A percentile compares a stretch with the other conserved stretches of the same genome.
Evolutionary conservation across 169 alveolate genomes (phyloP).

Genomic region (Cryptosporidium meleagridis): DNA sequence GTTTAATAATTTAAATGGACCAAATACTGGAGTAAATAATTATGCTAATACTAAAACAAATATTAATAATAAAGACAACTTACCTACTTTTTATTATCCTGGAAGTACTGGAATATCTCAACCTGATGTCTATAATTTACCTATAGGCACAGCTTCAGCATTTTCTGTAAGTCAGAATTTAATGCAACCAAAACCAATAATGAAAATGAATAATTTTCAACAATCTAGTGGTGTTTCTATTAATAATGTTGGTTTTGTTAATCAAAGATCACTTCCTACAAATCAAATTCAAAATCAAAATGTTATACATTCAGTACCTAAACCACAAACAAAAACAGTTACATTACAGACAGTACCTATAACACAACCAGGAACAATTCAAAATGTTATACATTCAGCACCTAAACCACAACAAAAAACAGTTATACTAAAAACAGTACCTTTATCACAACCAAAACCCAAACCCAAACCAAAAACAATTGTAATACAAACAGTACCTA

Average conservation of each 20-base stretch:
- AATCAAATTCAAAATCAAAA: background rate
- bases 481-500: background rate
- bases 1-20: background rate
- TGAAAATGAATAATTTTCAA: conserved; percentile 1
- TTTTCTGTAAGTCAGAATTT: background rate
- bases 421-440: background rate
- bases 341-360: background rate
- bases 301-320: background rate
- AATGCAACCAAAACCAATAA: background rate
- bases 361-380: background rate
- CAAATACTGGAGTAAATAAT: background rate
- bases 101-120: conserved; percentile 11
- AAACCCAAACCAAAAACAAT: background rate
- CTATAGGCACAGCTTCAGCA: background rate
- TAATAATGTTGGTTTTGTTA: background rate
- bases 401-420: background rate
- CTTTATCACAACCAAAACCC: background rate
- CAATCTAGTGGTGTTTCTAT: background rate
- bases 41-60: background rate
- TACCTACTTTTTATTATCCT: conserved; percentile 47
- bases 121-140: background rate
- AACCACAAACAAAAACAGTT: conserved; percentile 3
- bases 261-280: background rate
- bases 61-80: background rate
- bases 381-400: background rate